A percentile compares a stretch with the other conserved stretches of the same genome.
Conservation (phyloP, 1,139 yeast genomes). For the Taphrina flavorubra region DNA sequence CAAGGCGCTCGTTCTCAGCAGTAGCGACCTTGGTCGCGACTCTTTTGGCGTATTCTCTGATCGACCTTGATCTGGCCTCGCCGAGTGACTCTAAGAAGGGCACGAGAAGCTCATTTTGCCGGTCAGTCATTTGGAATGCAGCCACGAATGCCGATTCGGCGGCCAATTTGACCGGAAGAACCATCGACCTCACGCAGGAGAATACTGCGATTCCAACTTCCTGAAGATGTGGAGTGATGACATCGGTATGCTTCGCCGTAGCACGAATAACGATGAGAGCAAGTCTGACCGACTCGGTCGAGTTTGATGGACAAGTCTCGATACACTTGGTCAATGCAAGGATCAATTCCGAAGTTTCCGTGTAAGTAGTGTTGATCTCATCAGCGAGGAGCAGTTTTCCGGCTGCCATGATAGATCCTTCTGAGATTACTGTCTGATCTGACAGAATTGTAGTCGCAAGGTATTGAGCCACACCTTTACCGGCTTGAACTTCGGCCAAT, state of each 20-base stretch:
- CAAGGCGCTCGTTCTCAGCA: constrained; percentile 39
- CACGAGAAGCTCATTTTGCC: constrained; percentile 66
- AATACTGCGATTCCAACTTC: constrained; percentile 74
- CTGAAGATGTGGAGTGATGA: constrained; percentile 61
- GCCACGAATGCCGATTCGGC: constrained; percentile 90
- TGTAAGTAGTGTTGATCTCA: constrained; percentile 45
- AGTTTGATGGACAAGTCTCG: constrained; percentile 62
- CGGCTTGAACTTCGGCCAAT: constrained; percentile 13
- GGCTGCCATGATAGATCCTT: constrained; percentile 78
- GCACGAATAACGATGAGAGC: constrained; percentile 79
- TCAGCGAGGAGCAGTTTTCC: constrained; percentile 67
- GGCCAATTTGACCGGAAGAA: constrained; percentile 90
- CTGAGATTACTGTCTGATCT: constrained; percentile 62
- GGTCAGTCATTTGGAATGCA: constrained; percentile 73
- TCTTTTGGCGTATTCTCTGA: constrained; percentile 42
- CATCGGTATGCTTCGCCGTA: constrained; percentile 66
- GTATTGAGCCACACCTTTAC: constrained; percentile 56
- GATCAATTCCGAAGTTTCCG: constrained; percentile 53
- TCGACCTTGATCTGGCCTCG: constrained; percentile 40
- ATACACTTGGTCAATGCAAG: constrained; percentile 60
- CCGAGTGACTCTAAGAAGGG: constrained; percentile 59
- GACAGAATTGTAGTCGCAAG: constrained; percentile 54
- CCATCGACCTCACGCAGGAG: constrained; percentile 78
- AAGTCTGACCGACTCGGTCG: constrained; percentile 81
- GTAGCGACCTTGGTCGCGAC: constrained; percentile 42